Conservation (phyloP, 371 early-diverging fungal genomes). For the Zopfochytrium polystomum region DNA sequence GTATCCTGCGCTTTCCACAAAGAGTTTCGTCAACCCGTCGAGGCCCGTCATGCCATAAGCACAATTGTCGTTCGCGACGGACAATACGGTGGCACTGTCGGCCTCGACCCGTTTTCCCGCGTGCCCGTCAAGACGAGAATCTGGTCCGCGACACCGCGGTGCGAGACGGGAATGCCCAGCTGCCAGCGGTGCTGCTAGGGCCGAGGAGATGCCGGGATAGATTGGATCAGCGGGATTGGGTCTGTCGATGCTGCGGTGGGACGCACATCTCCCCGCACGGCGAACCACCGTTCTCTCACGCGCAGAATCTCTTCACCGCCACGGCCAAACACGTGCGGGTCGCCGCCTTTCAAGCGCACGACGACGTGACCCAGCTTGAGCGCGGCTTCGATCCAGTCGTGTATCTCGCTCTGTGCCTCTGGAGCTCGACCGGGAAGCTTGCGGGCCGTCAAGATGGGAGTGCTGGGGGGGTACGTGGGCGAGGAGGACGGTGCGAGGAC, state of each 20-base stretch:
- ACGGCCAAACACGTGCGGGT: conserved; percentile 84
- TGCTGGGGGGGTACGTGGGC: conserved; percentile 46
- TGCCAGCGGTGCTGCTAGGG: conserved; percentile 69
- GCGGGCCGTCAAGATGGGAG: conserved; percentile 64
- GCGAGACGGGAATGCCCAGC: conserved; percentile 75
- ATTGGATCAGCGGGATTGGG: conserved; percentile 34
- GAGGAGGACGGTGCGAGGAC: conserved; percentile 65
- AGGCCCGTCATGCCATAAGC: conserved; percentile 75
- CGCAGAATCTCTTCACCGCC: conserved; percentile 73
- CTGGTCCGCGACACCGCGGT: conserved; percentile 80
- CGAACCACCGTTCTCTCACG: background rate
- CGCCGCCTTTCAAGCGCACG: conserved; percentile 82
- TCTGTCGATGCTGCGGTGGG: too few relatives aligned
- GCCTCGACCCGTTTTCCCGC: conserved; percentile 65
- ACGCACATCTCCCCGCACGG: background rate
- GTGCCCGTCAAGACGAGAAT: conserved; percentile 77
- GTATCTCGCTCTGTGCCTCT: conserved; percentile 71
- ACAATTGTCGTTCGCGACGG: conserved; percentile 68
- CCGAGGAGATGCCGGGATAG: conserved; percentile 74
- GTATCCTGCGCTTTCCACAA: conserved; percentile 53
- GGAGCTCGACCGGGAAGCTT: conserved; percentile 75
- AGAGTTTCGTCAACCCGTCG: conserved; percentile 45
- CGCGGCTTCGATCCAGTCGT: conserved; percentile 70
- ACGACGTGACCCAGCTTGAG: conserved; percentile 64
- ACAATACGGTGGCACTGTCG: conserved; percentile 63